These are phyloP conservation scores for Talaromyces sp. DNA, from an alignment of 2,329 filamentous ascomycete species.

Conservation along the genomic window DNA sequence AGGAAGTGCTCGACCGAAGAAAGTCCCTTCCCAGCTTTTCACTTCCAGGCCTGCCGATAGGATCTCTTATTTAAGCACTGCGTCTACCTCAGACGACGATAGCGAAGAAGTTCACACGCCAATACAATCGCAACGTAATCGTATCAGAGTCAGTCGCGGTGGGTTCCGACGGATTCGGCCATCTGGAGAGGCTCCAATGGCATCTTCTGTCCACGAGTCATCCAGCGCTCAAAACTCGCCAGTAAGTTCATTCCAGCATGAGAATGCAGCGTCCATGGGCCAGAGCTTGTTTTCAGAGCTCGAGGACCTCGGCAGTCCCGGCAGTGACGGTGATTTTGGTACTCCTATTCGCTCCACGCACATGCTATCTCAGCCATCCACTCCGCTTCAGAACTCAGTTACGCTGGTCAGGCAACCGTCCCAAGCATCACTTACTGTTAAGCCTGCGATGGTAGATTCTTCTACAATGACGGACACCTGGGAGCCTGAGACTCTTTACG, in stretches of 20 bases:
- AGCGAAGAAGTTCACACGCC: conserved; percentile 65
- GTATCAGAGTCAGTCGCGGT: conserved; percentile 65
- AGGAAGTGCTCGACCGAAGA: conserved; percentile 34
- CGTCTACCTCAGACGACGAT: conserved; percentile 79
- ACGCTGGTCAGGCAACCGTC: conserved; percentile 33
- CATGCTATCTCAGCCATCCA: conserved; percentile 36
- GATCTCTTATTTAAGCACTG: conserved; percentile 76
- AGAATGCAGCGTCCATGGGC: conserved; percentile 48
- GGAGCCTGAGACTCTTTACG: conserved; percentile 30
- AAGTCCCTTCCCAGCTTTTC: conserved; percentile 33
- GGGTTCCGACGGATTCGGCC: conserved; percentile 56
- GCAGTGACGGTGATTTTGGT: conserved; percentile 65
- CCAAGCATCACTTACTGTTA: conserved; percentile 26
- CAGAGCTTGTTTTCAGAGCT: conserved; percentile 92
- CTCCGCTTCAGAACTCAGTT: conserved; percentile 34
- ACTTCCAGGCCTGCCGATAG: conserved; percentile 53
- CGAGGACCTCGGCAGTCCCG: conserved; percentile 67
- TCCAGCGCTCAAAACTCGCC: conserved; percentile 51
- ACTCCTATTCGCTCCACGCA: conserved; percentile 34
- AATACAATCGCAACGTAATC: conserved; percentile 59
- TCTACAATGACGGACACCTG: conserved; percentile 61
- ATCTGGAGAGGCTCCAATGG: conserved; percentile 44
- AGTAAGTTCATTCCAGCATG: conserved; percentile 49
- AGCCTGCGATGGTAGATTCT: conserved; percentile 55
- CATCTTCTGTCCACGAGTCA: conserved; percentile 23